Base-by-base conservation (phyloP, 768 basidiomycete species). In the Trametes gibbosa region DNA sequence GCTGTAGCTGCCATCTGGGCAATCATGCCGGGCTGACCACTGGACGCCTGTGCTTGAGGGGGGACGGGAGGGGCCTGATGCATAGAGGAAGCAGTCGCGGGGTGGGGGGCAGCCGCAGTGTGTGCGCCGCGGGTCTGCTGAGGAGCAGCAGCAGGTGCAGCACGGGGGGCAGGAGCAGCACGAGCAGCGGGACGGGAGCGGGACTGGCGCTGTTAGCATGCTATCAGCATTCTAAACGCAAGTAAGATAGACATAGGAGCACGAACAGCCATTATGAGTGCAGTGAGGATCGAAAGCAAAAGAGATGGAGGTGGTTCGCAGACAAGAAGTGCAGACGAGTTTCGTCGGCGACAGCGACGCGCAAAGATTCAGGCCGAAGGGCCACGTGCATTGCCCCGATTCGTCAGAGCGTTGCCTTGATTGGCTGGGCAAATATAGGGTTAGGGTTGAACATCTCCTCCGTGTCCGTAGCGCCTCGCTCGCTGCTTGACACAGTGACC, bases 1-100 rank as follows among this genome's bases (percentile, higher is more conserved):
- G 92, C 93, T 6, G 93, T 92, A 5, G 90, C 89, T 53, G 92
- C 92, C 90, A 94, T 93, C 68, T 90, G 88, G 0, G 84, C 80
- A 17, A 94, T 55, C 81, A 94, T 77, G 14, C 92, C 91, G 1
- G 92, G 91, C 61, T 81, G 77, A 59, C 78, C 68, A 1, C 80
- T 72, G 25, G 72, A 62, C 13, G 66, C 58, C 13, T 74, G 64
- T 0, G 72, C 69, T 53, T 70, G 70, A 27, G 73, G 41, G 8
- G 74, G 71, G 0, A 67, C 70, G 0, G 76, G 70, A 9, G 76
- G 72, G 1, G 73, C 70, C 23, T 73, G 70, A 34, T 65, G 77
- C 72, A 61, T 77, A 74, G 53, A 71, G 61, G 47, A 82, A 68
- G 60, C 83, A 9, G 70, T 41, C 7, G 69, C 59, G 16, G 73